Evolutionary conservation across 163 green algal species (phyloP).

Genomic region (Botryococcus braunii): DNA sequence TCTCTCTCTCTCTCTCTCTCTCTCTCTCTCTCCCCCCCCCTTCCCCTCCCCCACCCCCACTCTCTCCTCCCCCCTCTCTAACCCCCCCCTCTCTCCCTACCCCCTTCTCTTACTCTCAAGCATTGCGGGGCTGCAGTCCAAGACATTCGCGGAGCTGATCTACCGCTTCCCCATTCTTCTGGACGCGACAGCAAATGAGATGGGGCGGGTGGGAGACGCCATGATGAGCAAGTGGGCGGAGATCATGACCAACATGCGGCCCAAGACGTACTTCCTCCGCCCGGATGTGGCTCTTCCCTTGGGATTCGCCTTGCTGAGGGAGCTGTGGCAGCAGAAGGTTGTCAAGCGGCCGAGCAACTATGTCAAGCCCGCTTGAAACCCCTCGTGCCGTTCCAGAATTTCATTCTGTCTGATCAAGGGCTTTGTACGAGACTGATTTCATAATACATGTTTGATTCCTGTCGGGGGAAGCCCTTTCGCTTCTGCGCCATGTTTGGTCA

Average conservation of each 20-base stretch:
- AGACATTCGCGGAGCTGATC: constrained; percentile 61
- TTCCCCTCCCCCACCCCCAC: no score
- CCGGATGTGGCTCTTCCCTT: constrained; percentile 61
- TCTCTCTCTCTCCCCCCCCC: no score
- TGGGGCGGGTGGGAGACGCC: constrained; percentile 59
- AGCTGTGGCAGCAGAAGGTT: constrained; percentile 63
- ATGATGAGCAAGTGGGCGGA: constrained; percentile 77
- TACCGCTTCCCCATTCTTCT: constrained; percentile 81
- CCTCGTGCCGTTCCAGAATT: no score
- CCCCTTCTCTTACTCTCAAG: neutral
- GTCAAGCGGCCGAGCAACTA: constrained; percentile 10
- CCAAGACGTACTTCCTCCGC: constrained; percentile 88
- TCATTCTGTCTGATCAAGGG: no score
- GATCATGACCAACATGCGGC: constrained; percentile 76
- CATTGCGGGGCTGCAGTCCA: constrained; percentile 29
- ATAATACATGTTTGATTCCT: no score
- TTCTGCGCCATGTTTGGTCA: no score
- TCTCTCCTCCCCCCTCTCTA: no score
- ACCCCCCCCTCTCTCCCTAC: no score
- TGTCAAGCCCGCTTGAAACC: no score
- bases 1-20: no score
- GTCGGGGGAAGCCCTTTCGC: no score
- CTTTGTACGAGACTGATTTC: no score
- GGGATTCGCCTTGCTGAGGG: constrained; percentile 52
- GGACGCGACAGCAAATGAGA: constrained; percentile 78